Evolutionary conservation across 2,329 filamentous ascomycete species (phyloP).

Genomic region (Colletotrichum incanum): DNA sequence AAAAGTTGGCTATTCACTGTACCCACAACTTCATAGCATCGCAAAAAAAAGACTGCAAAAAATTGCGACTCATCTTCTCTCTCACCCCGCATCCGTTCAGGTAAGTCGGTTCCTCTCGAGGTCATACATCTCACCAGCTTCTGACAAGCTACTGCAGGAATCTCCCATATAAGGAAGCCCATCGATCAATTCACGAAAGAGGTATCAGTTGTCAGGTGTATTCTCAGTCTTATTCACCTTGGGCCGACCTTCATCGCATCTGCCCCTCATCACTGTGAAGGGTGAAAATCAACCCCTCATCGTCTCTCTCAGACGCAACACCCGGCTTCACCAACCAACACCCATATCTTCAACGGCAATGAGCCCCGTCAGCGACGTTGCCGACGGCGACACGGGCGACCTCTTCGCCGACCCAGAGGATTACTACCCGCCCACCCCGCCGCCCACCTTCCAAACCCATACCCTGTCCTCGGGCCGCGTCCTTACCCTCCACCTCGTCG

Average conservation of each 20-base stretch:
- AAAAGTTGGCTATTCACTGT: conserved; percentile 19
- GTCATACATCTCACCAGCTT: not conserved
- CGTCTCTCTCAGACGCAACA: not conserved
- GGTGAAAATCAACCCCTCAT: conserved; percentile 1
- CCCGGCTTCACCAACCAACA: not conserved
- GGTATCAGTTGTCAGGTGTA: not conserved
- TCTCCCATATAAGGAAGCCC: no score
- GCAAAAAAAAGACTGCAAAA: conserved; percentile 17
- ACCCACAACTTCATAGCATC: conserved; percentile 35
- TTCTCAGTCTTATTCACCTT: not conserved
- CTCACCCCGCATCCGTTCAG: conserved; percentile 24
- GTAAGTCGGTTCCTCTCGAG: not conserved
- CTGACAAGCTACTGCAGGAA: not conserved
- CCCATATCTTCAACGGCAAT: not conserved
- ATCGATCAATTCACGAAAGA: not conserved
- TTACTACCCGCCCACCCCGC: conserved; percentile 84
- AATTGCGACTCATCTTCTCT: conserved; percentile 29
- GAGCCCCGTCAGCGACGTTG: conserved; percentile 38
- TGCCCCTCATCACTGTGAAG: conserved; percentile 1
- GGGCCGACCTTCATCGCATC: not conserved
- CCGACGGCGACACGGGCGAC: conserved; percentile 58
- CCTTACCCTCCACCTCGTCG: conserved; percentile 84
- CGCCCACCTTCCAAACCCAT: conserved; percentile 82
- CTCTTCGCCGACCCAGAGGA: conserved; percentile 87
- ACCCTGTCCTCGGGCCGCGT: conserved; percentile 76